Base-by-base conservation (phyloP, 108 stramenopile genomes). In the Licmophora abbreviata region DNA sequence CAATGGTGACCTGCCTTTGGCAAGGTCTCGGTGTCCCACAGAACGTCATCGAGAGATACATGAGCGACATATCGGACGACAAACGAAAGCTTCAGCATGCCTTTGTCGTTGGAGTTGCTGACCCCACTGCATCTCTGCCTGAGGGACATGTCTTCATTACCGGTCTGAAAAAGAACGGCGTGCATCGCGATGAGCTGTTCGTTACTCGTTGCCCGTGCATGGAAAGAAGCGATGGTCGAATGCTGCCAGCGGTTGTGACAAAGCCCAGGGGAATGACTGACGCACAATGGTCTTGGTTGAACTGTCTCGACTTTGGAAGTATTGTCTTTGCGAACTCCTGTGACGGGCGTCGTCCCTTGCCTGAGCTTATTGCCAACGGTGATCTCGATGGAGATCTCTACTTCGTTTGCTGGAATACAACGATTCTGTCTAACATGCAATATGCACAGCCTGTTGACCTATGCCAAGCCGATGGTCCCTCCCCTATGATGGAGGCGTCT, bases 301-400 rank as follows among this genome's bases (percentile, higher is more conserved):
- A 69, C 1, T 25, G 20, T 15, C 48, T 72, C 4, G 47, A 51
- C 4, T 74, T 79, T 63, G 78, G 78, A 0, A 64, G 47, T 4
- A 21, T 79, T 8, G 48, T 74, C 6, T 71, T 68, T 64, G 48
- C 48, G 12, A 45, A 52, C 37, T 56, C 62, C n/a, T 9, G 15
- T 15, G 3, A 29, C 11, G 71, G 74, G 17, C 36, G 48, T 20
- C 36, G 31, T 0, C 45, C 78, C 3, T 44, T 74, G 20, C 78
- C 78, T 2, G 58, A 54, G 27, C 50, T 45, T 3, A 72, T 79
- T 36, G 73, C 78, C 1, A 59, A 50, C 35, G 73, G 73, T 15
- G 78, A 79, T 61, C 58, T 79, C n/a, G 78, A 79, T 56, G 78
- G 78, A 6, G 78, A 79, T 33, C 14, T 60, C 6, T 79, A 79